Conservation (phyloP, 2,329 filamentous ascomycete species). For the Elsinoe fawcettii region DNA sequence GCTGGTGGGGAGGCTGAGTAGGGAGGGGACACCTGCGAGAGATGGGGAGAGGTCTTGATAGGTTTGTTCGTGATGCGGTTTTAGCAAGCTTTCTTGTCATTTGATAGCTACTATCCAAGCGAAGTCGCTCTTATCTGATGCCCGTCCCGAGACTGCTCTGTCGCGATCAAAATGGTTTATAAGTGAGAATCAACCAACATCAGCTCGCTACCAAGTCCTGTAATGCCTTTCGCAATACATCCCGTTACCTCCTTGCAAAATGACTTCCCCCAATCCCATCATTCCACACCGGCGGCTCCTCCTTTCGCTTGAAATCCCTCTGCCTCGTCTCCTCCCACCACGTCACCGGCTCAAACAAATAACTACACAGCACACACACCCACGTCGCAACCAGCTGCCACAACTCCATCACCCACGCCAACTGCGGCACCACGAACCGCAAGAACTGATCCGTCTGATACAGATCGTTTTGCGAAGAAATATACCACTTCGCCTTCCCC, state of each 20-base stretch:
- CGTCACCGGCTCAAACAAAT: conserved; percentile 44
- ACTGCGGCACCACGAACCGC: conserved; percentile 59
- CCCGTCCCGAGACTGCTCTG: too few species aligned
- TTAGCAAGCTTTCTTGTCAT: neutral
- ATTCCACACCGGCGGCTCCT: conserved; percentile 17
- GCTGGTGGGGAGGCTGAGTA: conserved; percentile 27
- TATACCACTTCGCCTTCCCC: conserved; percentile 54
- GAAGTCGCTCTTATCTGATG: too few species aligned
- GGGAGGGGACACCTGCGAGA: conserved; percentile 1
- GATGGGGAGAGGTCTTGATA: neutral
- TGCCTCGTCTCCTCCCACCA: conserved; percentile 38
- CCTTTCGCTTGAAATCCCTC: conserved; percentile 15
- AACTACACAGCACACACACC: conserved; percentile 55
- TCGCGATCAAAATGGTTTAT: too few species aligned
- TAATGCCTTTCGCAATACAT: too few species aligned
- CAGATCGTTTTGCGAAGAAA: conserved; percentile 68
- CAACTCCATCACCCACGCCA: conserved; percentile 44
- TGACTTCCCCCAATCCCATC: conserved; percentile 5
- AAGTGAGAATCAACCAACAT: too few species aligned
- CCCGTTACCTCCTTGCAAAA: too few species aligned
- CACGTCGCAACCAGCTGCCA: conserved; percentile 60
- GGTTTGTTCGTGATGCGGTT: neutral
- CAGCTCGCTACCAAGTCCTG: too few species aligned
- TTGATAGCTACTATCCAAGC: too few species aligned
- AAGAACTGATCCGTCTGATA: conserved; percentile 72